Evolutionary conservation across 495 filamentous ascomycete genomes (phyloP).

Genomic region (Penicillium argentinense): DNA sequence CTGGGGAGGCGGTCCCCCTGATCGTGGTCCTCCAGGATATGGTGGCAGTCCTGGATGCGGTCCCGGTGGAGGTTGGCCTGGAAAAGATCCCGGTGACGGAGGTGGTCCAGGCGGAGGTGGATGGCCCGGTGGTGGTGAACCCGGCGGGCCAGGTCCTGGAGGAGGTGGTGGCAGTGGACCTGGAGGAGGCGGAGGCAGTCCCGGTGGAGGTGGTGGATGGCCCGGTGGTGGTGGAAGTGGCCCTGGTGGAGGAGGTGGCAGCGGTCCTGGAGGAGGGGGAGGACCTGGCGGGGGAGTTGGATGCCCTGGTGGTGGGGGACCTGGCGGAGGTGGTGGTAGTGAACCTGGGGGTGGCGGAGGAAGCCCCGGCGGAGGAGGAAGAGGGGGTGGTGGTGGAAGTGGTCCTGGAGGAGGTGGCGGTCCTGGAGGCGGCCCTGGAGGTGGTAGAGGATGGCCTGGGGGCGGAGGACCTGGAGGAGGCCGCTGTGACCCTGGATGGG

Average conservation of each 20-base stretch:
- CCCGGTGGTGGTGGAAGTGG: neutral
- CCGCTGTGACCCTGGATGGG: constrained; percentile 21
- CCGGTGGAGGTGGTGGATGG: neutral
- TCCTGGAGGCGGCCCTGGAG: neutral
- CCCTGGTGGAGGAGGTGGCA: neutral
- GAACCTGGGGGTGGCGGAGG: neutral
- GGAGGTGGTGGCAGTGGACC: neutral
- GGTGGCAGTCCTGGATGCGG: too few species aligned
- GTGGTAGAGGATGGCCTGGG: neutral
- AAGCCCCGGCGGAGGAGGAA: constrained; percentile 2
- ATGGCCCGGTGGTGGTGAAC: neutral
- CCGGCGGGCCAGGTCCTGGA: neutral
- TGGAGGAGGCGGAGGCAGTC: neutral
- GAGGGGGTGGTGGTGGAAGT: constrained; percentile 35
- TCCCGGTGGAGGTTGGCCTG: too few species aligned
- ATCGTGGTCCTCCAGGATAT: too few species aligned
- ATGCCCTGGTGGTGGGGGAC: neutral
- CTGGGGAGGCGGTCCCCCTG: too few species aligned
- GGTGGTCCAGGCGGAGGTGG: neutral
- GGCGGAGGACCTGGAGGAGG: constrained; percentile 4
- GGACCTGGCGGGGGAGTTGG: neutral
- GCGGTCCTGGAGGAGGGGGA: neutral
- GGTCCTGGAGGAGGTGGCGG: constrained; percentile 15
- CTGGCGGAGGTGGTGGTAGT: neutral
- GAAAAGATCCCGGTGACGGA: too few species aligned